Base-by-base conservation (phyloP, 768 basidiomycete genomes). In the Auricularia cornea region DNA sequence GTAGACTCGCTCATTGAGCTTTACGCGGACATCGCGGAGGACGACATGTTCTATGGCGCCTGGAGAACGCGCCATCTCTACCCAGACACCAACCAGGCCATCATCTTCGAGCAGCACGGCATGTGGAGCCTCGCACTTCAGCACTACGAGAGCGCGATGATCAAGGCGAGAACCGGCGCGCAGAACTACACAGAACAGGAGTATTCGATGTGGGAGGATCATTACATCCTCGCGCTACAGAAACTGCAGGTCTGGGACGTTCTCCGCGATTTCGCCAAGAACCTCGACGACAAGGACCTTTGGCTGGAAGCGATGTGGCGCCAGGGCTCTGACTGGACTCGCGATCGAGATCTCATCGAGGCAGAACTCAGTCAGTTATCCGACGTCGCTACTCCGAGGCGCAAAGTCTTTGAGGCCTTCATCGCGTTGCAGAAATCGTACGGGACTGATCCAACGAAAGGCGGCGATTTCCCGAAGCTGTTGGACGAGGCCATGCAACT, bases 241-340 rank as follows among this genome's bases (percentile, higher is more conserved):
- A 99, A 99, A 74, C 79, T 99, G 20, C 97, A 98, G 71, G 91
- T 97, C 66, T 99, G 97, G 97, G 97, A 99, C 64, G 84, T 90
- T 26, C 81, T 99, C 3, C 85, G 90, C 66, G 97, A 99, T 60
- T 83, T 99, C 23, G 94, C 93, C 1, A 86, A 87, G 67, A 84
- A 80, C 62, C 96, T 98, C 74, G 85, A 84, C 30, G 97, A 98
- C 70, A 85, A 92, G 63, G 97, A 99, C 70, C 77, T 99, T 48
- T 80, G 92, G 71, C 80, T 99, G 44, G 97, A 99, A 73, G 90
- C 93, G 69, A 94, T 94, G 3, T 99, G 97, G 97, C 80, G 97
- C 65, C 73, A 44, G 23, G 54, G 60, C 30, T 10, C n/a, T 28
- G 94, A 98, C 70, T 99, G 97, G 97, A 62, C n/a, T 30, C 52